Conservation (phyloP, 2,329 filamentous ascomycete species). For the Scedosporium apiospermum region DNA sequence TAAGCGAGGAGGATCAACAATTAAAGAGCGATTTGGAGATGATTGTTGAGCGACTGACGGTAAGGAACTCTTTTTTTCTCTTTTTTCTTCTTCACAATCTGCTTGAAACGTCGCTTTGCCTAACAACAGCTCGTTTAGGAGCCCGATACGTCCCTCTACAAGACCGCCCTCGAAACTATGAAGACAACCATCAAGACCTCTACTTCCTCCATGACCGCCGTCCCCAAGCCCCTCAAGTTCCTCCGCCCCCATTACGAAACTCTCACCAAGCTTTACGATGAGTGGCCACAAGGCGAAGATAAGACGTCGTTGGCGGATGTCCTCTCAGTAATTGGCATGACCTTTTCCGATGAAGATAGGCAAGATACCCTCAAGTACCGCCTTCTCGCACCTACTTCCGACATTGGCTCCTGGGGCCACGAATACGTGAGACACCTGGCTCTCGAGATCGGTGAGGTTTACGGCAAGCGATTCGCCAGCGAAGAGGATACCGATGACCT, state of each 20-base stretch:
- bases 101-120: conserved; percentile 9
- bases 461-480: conserved; percentile 74
- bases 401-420: conserved; percentile 95
- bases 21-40: conserved; percentile 97
- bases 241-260: conserved; percentile 92
- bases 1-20: conserved; percentile 96
- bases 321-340: conserved; percentile 96
- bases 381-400: conserved; percentile 77
- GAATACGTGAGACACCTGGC: conserved; percentile 96
- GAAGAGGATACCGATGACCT: conserved; percentile 80
- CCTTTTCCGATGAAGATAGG: conserved; percentile 91
- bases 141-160: conserved; percentile 78
- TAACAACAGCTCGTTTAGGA: conserved; percentile 49
- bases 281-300: conserved; percentile 75
- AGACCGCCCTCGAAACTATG: conserved; percentile 87
- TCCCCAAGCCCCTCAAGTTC: conserved; percentile 97
- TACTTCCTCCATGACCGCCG: conserved; percentile 98
- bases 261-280: conserved; percentile 77
- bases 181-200: conserved; percentile 98
- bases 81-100: background rate
- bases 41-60: conserved; percentile 90
- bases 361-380: conserved; percentile 96
- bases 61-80: conserved; percentile 27
- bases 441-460: conserved; percentile 91
- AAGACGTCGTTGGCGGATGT: conserved; percentile 91